Base-by-base conservation (phyloP, 2,329 filamentous ascomycete genomes). In the Scedosporium dehoogii region DNA sequence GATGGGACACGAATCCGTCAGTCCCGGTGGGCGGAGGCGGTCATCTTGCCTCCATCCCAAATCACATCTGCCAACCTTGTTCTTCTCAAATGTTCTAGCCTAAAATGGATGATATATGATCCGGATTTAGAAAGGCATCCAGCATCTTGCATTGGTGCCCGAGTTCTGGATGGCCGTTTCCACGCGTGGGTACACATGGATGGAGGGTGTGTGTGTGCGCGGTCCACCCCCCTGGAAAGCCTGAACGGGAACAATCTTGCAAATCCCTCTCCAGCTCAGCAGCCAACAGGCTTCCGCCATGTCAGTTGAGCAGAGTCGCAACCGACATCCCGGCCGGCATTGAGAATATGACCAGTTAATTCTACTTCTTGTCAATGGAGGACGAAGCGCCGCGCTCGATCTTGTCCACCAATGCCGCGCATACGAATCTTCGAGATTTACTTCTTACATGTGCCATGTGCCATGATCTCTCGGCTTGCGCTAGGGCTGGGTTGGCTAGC, bases 211-310 rank as follows among this genome's bases (percentile, higher is more conserved):
- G 33, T 38, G 38, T 44, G 25, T n/a, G 44, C 25, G 25, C 44
- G n/a, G 27, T 29, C 16, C 59, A 38, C 12, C 51, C 21, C 21
- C 51, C 51, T 55, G 51, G 51, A 27, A 55, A 55, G 23, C 51
- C 51, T 53, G 42, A 51, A 33, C 9, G 25, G 59, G n/a, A 53
- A 46, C 18, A 59, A 18, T 12, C 18, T 51, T 60, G 59, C 21
- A 38, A 51, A 23, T 27, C 42, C 14, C 25, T 33, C 38, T 21
- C 16, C 18, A 25, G 29, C 7, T 6, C 38, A 25, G 33, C 12
- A n/a, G 59, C 59, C 59, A 60, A 60, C 59, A 51, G 16, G 59
- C 44, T 42, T 44, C 44, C 44, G 59, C 44, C 59, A 60, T 60
- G 59, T 60, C 59, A 60, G 48, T 33, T 6, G 18, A 53, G 59